Evolutionary conservation across 306 rosid species (phyloP).

Genomic region (Quercus robur): DNA sequence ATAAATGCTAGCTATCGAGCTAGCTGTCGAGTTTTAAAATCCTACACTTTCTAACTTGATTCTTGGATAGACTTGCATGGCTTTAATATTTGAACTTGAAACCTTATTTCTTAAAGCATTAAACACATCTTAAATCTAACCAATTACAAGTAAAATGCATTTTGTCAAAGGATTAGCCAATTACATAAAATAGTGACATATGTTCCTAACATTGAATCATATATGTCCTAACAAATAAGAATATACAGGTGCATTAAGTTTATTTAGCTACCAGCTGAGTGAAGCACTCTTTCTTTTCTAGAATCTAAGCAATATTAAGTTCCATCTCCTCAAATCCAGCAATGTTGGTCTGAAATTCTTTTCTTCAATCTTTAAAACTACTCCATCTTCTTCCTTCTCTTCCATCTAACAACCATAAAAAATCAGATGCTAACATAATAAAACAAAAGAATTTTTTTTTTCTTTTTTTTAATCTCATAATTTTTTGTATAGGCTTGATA

Average conservation of each 20-base stretch:
- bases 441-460: neutral
- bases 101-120: too few species aligned
- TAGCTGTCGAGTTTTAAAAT: too few species aligned
- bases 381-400: constrained; percentile 40
- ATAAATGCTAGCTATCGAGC: too few species aligned
- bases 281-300: constrained; percentile 66
- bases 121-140: too few species aligned
- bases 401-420: constrained; percentile 25
- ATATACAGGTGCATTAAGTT: neutral
- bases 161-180: too few species aligned
- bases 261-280: constrained; percentile 58
- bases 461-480: neutral
- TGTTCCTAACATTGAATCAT: too few species aligned
- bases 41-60: too few species aligned
- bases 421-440: neutral
- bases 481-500: neutral
- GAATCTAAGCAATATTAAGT: constrained; percentile 47
- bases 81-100: too few species aligned
- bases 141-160: too few species aligned
- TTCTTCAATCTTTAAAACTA: constrained; percentile 32
- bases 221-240: neutral
- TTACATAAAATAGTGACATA: too few species aligned
- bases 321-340: constrained; percentile 69
- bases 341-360: constrained; percentile 28
- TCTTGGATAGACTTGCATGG: too few species aligned